phyloP scores from a whole-genome alignment of 352 stramenopile species.

The Phytophthora ramorum region DNA sequence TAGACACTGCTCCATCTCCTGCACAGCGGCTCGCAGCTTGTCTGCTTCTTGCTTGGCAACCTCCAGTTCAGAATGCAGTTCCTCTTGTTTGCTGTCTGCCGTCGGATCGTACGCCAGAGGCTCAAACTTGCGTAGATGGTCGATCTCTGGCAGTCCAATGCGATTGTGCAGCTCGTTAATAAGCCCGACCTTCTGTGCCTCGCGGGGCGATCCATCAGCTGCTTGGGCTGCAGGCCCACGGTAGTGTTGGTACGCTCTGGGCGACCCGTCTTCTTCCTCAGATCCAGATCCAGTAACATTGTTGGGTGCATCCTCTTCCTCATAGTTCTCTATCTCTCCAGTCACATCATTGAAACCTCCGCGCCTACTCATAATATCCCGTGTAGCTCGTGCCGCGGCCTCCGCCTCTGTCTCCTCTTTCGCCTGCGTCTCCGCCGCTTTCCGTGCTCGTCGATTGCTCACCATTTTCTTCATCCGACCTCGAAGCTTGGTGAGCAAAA shows the following conservation, averaged over 20 bases:
- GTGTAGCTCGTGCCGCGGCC: slow-evolving; percentile 11
- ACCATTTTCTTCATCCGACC: slow-evolving; percentile 57
- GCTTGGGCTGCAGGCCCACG: background rate
- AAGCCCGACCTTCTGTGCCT: slow-evolving; percentile 70
- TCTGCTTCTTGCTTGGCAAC: slow-evolving; percentile 62
- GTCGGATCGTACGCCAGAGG: slow-evolving; percentile 59
- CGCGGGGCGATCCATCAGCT: slow-evolving; percentile 35
- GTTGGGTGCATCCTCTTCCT: slow-evolving; percentile 19
- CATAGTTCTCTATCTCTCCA: slow-evolving; percentile 22
- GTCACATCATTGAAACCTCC: slow-evolving; percentile 38
- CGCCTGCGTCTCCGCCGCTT: slow-evolving; percentile 38
- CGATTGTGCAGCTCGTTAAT: slow-evolving; percentile 79
- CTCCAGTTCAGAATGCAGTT: slow-evolving; percentile 66
- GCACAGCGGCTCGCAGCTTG: slow-evolving; percentile 57
- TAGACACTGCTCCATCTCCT: slow-evolving; percentile 69
- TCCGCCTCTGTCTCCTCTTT: slow-evolving; percentile 8
- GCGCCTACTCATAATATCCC: slow-evolving; percentile 15
- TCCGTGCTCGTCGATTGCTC: slow-evolving; percentile 54
- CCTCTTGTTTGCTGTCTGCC: slow-evolving; percentile 51
- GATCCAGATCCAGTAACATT: slow-evolving; percentile 31
- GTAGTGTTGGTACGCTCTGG: slow-evolving; percentile 11
- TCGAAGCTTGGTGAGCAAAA: slow-evolving; percentile 61
- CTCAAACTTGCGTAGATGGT: slow-evolving; percentile 72
- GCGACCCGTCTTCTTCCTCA: slow-evolving; percentile 22
- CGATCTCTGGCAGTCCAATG: slow-evolving; percentile 76